These are phyloP conservation scores for Mortierella sp. DNA, from an alignment of 371 early-diverging fungal genomes.

Conservation along the genomic window DNA sequence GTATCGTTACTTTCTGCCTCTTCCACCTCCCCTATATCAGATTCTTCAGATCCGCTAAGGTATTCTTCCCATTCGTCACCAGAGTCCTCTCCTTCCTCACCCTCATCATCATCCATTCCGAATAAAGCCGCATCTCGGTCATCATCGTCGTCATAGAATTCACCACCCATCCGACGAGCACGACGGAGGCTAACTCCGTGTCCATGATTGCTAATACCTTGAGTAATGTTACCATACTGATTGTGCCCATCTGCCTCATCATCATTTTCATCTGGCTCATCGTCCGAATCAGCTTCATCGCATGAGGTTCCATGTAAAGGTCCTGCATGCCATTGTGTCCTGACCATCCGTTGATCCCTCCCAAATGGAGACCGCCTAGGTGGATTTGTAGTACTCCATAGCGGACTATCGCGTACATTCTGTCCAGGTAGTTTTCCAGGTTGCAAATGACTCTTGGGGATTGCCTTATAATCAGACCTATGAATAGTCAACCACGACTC, in stretches of 20 bases:
- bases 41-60: background rate
- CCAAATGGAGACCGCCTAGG: constrained; percentile 21
- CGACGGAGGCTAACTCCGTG: background rate
- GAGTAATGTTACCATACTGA: too few relatives aligned
- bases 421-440: constrained; percentile 34
- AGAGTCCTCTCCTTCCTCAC: constrained; percentile 8
- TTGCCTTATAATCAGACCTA: constrained; percentile 17
- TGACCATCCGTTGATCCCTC: constrained; percentile 23
- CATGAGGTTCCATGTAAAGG: constrained; percentile 34
- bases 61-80: background rate
- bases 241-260: background rate
- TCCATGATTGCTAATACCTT: background rate
- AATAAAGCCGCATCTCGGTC: constrained; percentile 35
- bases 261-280: background rate
- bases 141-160: constrained; percentile 24
- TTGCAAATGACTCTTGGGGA: constrained; percentile 41
- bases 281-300: constrained; percentile 10
- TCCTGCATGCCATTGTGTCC: constrained; percentile 47
- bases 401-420: constrained; percentile 33
- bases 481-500: constrained; percentile 37
- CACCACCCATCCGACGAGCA: background rate
- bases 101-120: constrained; percentile 44
- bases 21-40: background rate
- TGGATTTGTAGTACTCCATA: constrained; percentile 10
- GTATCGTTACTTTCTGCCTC: constrained; percentile 2